phyloP scores from a whole-genome alignment of 2,329 filamentous ascomycete species.

The Colletotrichum godetiae region DNA sequence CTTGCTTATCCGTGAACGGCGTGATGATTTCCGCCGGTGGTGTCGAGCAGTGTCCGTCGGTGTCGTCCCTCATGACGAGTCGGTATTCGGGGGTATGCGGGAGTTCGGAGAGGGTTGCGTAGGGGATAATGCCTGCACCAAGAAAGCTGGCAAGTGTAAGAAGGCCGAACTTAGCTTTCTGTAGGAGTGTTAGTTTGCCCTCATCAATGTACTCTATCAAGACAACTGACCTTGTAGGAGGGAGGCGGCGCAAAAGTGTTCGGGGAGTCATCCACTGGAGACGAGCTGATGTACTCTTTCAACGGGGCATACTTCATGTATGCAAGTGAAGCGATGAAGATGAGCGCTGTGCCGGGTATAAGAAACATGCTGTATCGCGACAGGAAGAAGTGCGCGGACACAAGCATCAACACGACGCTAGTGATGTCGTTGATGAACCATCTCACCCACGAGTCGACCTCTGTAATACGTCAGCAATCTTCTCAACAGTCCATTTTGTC shows the following conservation, averaged over 20 bases:
- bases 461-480: constrained; percentile 25
- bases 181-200: background rate
- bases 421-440: constrained; percentile 45
- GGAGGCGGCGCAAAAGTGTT: background rate
- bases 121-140: constrained; percentile 34
- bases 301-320: constrained; percentile 41
- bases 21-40: constrained; percentile 17
- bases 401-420: constrained; percentile 42
- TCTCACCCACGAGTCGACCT: constrained; percentile 45
- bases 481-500: background rate
- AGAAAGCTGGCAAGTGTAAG: constrained; percentile 23
- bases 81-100: constrained; percentile 32
- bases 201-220: background rate
- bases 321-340: constrained; percentile 43
- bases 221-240: background rate
- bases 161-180: constrained; percentile 28
- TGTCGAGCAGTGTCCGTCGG: constrained; percentile 12
- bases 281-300: constrained; percentile 24
- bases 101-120: constrained; percentile 29
- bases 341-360: constrained; percentile 42
- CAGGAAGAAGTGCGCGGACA: constrained; percentile 41
- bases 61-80: constrained; percentile 28
- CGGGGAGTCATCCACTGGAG: background rate
- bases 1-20: constrained; percentile 22
- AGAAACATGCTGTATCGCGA: constrained; percentile 39